Evolutionary conservation across 805 yeast species (phyloP), one percentile per base, ranked within the genome.

Genomic region (Yamadazyma philogaea): DNA sequence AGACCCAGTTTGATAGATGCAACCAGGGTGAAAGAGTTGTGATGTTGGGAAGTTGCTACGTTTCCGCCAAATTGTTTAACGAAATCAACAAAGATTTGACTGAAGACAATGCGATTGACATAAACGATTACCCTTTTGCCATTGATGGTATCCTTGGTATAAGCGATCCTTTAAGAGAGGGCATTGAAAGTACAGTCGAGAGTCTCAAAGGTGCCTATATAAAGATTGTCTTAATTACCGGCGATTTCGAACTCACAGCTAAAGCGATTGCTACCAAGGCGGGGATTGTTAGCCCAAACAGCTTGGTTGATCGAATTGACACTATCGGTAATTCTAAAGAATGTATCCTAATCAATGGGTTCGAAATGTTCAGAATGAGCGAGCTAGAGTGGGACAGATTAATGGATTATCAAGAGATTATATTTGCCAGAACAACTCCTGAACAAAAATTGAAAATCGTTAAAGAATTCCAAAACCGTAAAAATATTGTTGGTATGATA

Each of bases 201-300:
- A 56, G 52, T 6, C 56, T 70, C 27, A 61, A 63, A 42, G 53
- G 44, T 16, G 75, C 76, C 7, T 74, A 75, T 11, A 62, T 72
- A 41, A 68, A 60, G 36, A 55, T 65, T 12, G 61, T 63, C 6
- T 70, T 72, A 75, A 66, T 70, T 17, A 72, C 76, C n/a, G 81
- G 82, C 44, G 82, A 77, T 54, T 75, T 68, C 47, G 76, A 72
- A 49, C 56, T 71, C 11, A 77, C 81, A 21, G 81, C 77, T 1
- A 61, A 70, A 27, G 67, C 78, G 2, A 76, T 77, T 48, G 78
- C 78, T 3, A 63, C 64, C 28, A 68, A 69, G 43, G 59, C 68
- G 54, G 72, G 72, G 12, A 68, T 69, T 21, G 46, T 67, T 3
- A 55, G 57, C 30, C 14, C 20, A 7, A 58, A 56, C 30, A 53